A percentile compares a stretch with the other conserved stretches of the same genome.
Conservation (phyloP, 352 stramenopile genomes). For the Phytopythium helicoides region DNA sequence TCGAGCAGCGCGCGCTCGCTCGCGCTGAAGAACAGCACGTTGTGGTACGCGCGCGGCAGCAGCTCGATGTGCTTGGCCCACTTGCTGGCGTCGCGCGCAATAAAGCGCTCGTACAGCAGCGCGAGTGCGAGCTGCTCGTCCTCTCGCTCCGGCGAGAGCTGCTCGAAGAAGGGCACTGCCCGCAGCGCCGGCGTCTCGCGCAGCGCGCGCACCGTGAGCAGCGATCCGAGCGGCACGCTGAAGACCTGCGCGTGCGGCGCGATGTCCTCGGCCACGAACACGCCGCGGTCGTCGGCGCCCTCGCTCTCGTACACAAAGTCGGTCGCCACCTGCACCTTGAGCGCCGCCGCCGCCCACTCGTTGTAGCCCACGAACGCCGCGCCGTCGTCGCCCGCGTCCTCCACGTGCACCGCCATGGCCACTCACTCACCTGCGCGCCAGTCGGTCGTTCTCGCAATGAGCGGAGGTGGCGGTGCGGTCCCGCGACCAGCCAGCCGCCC, state of each 20-base stretch:
- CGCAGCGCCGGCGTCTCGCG: conserved; percentile 28
- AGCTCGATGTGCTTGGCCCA: conserved; percentile 69
- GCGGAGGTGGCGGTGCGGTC: not conserved
- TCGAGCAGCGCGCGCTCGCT: conserved; percentile 35
- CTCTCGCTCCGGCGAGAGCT: conserved; percentile 37
- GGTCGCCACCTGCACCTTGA: conserved; percentile 58
- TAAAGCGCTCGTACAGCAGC: conserved; percentile 70
- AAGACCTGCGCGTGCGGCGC: conserved; percentile 69
- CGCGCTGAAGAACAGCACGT: conserved; percentile 60
- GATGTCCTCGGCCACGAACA: conserved; percentile 83
- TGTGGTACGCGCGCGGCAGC: conserved; percentile 61
- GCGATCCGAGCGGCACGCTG: conserved; percentile 53
- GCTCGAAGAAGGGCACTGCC: conserved; percentile 48
- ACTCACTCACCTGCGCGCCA: not conserved
- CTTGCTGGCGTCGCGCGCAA: conserved; percentile 36
- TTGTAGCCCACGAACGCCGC: conserved; percentile 71
- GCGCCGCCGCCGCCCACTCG: conserved; percentile 54
- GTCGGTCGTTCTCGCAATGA: not conserved
- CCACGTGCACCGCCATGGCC: conserved; percentile 5
- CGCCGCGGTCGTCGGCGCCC: conserved; percentile 47
- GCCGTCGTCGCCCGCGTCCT: conserved; percentile 6
- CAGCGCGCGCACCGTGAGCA: conserved; percentile 51
- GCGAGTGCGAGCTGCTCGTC: conserved; percentile 68
- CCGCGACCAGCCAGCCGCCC: not conserved
- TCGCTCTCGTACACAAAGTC: conserved; percentile 83